Evolutionary conservation across 192 early-diverging fungal genomes (phyloP), one percentile per base, ranked within the genome.

Genomic region (Podila minutissima): DNA sequence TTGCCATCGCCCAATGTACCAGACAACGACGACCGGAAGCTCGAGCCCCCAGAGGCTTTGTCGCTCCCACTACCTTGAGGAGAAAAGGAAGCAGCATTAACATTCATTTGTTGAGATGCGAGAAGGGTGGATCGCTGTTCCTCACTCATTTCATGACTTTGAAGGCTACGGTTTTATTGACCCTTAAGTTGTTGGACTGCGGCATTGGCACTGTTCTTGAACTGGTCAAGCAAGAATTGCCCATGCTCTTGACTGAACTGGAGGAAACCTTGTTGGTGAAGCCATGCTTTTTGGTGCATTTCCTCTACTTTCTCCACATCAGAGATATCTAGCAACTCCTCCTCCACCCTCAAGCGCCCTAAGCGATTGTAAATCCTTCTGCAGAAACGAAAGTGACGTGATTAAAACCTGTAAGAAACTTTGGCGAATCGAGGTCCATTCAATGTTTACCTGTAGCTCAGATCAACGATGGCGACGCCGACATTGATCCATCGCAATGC

Each of bases 401-500:
- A 37, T 37, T 37, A 37, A 37, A 8, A 37, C 35, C 35, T 37
- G 7, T 37, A 37, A 0, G 9, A 37, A 37, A 37, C 35, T 37
- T 37, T 37, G 10, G 10, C 10, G 35, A 10, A 37, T 37, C 35
- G n/a, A 11, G 9, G 35, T 37, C 48, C 64, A 60, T 19, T 33
- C 15, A 17, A 50, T 28, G 3, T 26, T 58, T 71, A 78, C 75
- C 75, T 66, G 58, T 81, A 81, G 62, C 77, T 81, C 9, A 90
- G 82, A 70, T 87, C 86, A 10, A 78, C 81, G 31, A 90, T 85
- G 0, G 89, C 89, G 11, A 90, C 83, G 20, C 87, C 86, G 10
- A 90, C 71, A 9, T 87, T 90, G n/a, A 87, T 75, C 87, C 87
- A 90, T 26, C 89, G 73, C 35, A 90, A 53, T 0, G 82, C 83